Evolutionary conservation across 2,329 filamentous ascomycete genomes (phyloP), one percentile per base, ranked within the genome.

Genomic region (Huntiella omanensis): DNA sequence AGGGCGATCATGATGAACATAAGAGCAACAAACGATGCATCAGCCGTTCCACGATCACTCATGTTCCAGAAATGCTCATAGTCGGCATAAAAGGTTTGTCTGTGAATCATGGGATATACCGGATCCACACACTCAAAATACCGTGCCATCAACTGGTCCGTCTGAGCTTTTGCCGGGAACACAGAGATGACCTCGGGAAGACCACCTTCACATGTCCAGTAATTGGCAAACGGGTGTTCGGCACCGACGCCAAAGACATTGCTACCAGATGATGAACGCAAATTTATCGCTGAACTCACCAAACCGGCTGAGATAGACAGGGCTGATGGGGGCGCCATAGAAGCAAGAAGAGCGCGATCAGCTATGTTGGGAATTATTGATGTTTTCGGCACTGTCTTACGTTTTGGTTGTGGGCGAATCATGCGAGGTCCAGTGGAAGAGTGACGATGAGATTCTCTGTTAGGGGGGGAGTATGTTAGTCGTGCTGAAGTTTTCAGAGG

Each of bases 211-310:
- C 78, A 83, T 2, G 81, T 87, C 83, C 83, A 88, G 60, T 87
- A 87, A 57, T 87, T 87, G 55, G 80, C 77, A 57, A 86, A 86
- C 0, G 80, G 81, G 56, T 85, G 80, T 56, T 84, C 79, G 1
- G 78, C 77, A 11, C 80, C 81, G 52, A 85, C 76, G n/a, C 82
- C 82, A 56, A 87, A 87, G 47, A 86, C 79, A 52, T 83, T 84
- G 47, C 78, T 83, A 1, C 78, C 77, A 5, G 76, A 76, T 7
- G 78, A 73, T 37, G 73, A 68, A 0, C 80, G 80, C 56, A 80
- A 82, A 0, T 81, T 79, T 2, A 85, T 71, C 55, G 83, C 77
- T 43, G 80, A 83, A 17, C 28, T 15, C 40, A 86, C 65, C 8
- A 85, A 66, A 15, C 73, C 73, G 5, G 66, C 73, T 3, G 72